A percentile compares a stretch with the other conserved stretches of the same genome.
These are phyloP conservation scores for Suillus discolor DNA, from an alignment of 768 basidiomycete genomes.

Conservation along the genomic window DNA sequence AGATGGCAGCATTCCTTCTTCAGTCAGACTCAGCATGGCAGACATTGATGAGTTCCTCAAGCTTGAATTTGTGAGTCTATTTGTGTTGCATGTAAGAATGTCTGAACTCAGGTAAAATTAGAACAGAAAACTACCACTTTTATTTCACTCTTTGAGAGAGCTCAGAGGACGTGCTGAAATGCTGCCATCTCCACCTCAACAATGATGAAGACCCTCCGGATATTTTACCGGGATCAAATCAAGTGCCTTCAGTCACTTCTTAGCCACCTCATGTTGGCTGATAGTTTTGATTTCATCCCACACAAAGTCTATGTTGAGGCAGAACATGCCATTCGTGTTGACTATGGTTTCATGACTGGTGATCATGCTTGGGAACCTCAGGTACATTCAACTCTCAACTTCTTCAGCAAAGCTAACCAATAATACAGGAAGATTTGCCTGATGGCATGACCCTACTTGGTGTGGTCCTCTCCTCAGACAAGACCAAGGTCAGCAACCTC, in stretches of 20 bases:
- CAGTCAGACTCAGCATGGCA: constrained; percentile 3
- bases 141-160: neutral
- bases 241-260: neutral
- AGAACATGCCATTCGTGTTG: constrained; percentile 13
- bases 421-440: too few species aligned
- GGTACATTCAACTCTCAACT: constrained; percentile 11
- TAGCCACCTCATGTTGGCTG: neutral
- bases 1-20: neutral
- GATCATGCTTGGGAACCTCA: constrained; percentile 31
- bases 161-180: neutral
- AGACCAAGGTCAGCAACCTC: too few species aligned
- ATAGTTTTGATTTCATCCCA: constrained; percentile 19
- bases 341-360: constrained; percentile 25
- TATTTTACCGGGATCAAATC: neutral
- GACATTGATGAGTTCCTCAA: constrained; percentile 2
- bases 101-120: neutral
- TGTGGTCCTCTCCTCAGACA: too few species aligned
- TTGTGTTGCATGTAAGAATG: neutral
- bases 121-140: neutral
- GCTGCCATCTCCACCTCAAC: neutral
- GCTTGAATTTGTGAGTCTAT: constrained; percentile 2
- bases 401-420: too few species aligned
- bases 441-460: too few species aligned
- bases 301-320: constrained; percentile 1
- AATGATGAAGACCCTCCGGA: neutral